Conservation (phyloP, 768 basidiomycete species). For the Podaxis sp. region DNA sequence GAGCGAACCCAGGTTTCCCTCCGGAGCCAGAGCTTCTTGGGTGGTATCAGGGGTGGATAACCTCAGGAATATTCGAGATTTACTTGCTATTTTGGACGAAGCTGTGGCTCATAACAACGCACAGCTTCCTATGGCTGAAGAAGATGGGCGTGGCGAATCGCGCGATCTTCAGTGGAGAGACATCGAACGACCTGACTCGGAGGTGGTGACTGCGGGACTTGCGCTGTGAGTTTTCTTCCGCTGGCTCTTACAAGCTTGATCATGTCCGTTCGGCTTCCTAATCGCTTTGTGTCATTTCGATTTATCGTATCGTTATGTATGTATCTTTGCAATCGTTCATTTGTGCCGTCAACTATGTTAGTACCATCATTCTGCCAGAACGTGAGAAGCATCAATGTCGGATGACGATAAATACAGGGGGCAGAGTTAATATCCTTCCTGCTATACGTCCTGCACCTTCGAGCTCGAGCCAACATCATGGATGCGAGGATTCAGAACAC, state of each 20-base stretch:
- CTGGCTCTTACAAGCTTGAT: neutral
- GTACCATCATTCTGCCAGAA: slow-evolving; percentile 5
- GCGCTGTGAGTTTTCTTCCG: neutral
- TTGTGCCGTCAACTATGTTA: neutral
- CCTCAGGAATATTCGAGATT: slow-evolving; percentile 4
- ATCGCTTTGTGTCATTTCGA: neutral
- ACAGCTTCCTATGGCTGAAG: neutral
- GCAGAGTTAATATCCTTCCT: neutral
- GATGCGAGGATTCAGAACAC: neutral
- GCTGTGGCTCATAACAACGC: neutral
- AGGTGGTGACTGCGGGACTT: neutral
- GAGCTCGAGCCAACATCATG: neutral
- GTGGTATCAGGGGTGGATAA: slow-evolving; percentile 7
- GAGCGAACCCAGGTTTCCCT: neutral
- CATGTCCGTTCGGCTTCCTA: neutral
- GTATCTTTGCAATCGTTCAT: neutral
- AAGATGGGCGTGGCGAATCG: neutral
- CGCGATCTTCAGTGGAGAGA: neutral
- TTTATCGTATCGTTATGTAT: neutral
- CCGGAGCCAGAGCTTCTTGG: neutral
- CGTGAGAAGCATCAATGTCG: slow-evolving; percentile 7
- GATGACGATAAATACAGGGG: neutral
- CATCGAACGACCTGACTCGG: neutral
- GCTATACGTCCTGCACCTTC: neutral
- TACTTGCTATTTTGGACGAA: slow-evolving; percentile 8